Percentiles rank a stretch among this genome's conserved stretches.
Evolutionary conservation across 306 rosid genomes (phyloP).

Genomic region (Quercus variabilis): DNA sequence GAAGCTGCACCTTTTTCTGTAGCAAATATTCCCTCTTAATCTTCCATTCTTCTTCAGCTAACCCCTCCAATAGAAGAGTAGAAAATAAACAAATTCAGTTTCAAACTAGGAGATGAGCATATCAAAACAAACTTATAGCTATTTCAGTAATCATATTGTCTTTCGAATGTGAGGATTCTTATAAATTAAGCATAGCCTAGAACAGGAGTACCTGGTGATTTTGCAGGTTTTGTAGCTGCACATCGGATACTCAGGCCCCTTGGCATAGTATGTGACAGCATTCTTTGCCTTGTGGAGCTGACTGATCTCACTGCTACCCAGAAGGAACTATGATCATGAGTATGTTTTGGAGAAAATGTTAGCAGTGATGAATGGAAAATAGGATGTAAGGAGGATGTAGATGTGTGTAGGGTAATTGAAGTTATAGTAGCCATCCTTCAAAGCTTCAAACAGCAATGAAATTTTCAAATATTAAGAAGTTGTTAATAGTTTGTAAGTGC

Average conservation of each 20-base stretch:
- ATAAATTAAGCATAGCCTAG: not conserved
- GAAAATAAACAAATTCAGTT: conserved; percentile 19
- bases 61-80: conserved; percentile 35
- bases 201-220: conserved; percentile 68
- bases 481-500: conserved; percentile 13
- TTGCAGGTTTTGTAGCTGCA: conserved; percentile 83
- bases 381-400: conserved; percentile 47
- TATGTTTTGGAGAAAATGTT: conserved; percentile 42
- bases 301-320: conserved; percentile 36
- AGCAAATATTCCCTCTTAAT: conserved; percentile 64
- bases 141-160: conserved; percentile 8
- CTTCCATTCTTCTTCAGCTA: conserved; percentile 99
- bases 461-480: not conserved
- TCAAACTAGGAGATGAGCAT: not conserved
- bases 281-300: conserved; percentile 33
- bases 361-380: conserved; percentile 24
- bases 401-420: conserved; percentile 47
- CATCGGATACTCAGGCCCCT: conserved; percentile 50
- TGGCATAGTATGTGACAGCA: conserved; percentile 26
- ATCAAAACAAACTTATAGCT: not conserved
- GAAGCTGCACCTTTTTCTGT: conserved; percentile 62
- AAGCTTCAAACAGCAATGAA: conserved; percentile 17
- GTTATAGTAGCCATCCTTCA: conserved; percentile 60
- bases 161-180: conserved; percentile 2
- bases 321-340: conserved; percentile 35